These are phyloP conservation scores for Przewalskia tangutica DNA, from an alignment of 257 asterid genomes.

Conservation along the genomic window DNA sequence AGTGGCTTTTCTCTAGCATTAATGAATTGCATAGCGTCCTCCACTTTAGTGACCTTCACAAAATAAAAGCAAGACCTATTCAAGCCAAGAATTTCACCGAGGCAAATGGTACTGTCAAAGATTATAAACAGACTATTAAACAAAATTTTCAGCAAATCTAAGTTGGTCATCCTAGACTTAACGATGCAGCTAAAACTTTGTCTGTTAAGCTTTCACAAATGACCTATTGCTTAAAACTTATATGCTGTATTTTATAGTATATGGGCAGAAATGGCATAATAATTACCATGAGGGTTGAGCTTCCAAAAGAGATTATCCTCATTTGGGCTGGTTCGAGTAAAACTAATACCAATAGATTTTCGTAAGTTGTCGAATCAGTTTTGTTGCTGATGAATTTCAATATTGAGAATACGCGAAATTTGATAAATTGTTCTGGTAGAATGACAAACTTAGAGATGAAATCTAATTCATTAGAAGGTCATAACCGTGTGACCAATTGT, in stretches of 20 bases:
- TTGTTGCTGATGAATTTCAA: not conserved
- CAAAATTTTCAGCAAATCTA: not conserved
- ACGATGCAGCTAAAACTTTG: not conserved
- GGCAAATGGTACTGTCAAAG: not conserved
- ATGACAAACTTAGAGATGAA: not conserved
- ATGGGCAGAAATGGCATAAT: not conserved
- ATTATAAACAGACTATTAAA: not conserved
- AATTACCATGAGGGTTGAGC: not conserved
- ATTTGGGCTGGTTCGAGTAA: not conserved
- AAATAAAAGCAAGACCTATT: conserved; percentile 8
- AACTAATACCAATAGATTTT: not conserved
- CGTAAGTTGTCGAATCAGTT: not conserved
- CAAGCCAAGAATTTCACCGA: not conserved
- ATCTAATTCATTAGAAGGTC: not conserved
- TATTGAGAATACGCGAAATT: not conserved
- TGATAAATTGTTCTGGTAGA: not conserved
- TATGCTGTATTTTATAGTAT: not conserved
- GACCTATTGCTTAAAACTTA: not conserved
- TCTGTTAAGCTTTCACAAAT: not conserved
- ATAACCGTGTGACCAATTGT: not conserved
- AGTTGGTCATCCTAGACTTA: not conserved
- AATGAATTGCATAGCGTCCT: conserved; percentile 49
- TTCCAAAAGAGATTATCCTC: not conserved
- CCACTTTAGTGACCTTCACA: conserved; percentile 54
- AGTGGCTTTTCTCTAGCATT: conserved; percentile 74